Base-by-base conservation (phyloP, 2,329 filamentous ascomycete genomes). In the Periconia digitata region DNA sequence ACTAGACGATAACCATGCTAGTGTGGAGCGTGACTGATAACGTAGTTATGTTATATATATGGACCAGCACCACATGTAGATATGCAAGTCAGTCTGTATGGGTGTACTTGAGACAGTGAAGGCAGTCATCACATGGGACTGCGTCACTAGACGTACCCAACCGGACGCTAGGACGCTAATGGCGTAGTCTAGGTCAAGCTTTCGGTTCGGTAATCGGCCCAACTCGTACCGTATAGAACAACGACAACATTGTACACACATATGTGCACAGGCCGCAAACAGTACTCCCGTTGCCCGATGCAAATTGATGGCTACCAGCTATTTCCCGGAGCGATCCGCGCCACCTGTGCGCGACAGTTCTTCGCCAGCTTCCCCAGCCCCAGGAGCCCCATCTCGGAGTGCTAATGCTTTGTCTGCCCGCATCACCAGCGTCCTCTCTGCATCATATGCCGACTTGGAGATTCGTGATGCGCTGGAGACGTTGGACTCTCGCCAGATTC, bases 391-490 rank as follows among this genome's bases (percentile, higher is more conserved):
- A 6, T 64, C 63, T n/a, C 60, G 62, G 34, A 62, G 76, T 17
- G 63, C 76, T 13, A 90, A 84, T 70, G 87, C 90, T 7, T 76
- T 97, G 24, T 85, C 89, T 7, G 87, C 86, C 51, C 90, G 94
- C 66, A 83, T 96, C 59, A 89, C 90, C 20, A 86, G 83, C 52
- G 87, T 97, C 35, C 82, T 97, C 41, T 96, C 94, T 3, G 86
- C 90, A 2, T 96, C 92, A 0, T 96, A 96, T 73, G 88, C 91
- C 6, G 94, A 97, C 72, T 80, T 89, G 5, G 92, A 96, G 58
- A 95, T 97, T 59, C 84, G 90, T 56, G 89, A 95, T 76, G 86
- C 91, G 13, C 75, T 99, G 23, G 78, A 82, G 44, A 83, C 94
- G 1, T 76, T 97, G 17, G 92, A 96, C 71, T 76, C 83, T 42